Conservation (phyloP, 768 basidiomycete genomes). For the Hypholoma fasciculare region DNA sequence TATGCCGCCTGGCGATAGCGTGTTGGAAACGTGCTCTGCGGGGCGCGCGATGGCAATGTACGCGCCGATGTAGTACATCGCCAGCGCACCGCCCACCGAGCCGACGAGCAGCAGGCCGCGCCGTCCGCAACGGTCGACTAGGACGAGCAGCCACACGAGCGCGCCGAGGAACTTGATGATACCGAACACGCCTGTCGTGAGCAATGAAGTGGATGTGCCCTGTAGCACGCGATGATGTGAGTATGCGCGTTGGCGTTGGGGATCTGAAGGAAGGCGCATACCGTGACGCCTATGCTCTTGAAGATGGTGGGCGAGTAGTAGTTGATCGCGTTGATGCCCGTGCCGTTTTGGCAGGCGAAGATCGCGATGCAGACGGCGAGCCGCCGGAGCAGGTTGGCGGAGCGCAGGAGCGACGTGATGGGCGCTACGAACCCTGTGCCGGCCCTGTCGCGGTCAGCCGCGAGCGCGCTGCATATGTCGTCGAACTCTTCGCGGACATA, state of each 20-base stretch:
- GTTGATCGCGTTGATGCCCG: constrained; percentile 41
- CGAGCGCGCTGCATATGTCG: constrained; percentile 31
- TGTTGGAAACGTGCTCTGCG: constrained; percentile 3
- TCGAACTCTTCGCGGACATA: constrained; percentile 32
- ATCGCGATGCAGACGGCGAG: constrained; percentile 35
- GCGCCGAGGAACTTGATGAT: constrained; percentile 40
- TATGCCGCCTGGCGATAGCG: not conserved
- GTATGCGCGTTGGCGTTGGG: too few species aligned
- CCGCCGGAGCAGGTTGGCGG: constrained; percentile 27
- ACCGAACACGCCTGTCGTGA: constrained; percentile 50
- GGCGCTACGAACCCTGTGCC: constrained; percentile 32
- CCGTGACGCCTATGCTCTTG: constrained; percentile 43
- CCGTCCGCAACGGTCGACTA: constrained; percentile 44
- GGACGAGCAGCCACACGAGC: constrained; percentile 40
- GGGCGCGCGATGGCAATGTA: constrained; percentile 39
- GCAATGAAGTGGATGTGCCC: constrained; percentile 2
- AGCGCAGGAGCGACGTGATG: constrained; percentile 27
- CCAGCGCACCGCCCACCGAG: constrained; percentile 35
- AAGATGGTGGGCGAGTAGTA: constrained; percentile 43
- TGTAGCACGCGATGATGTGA: not conserved
- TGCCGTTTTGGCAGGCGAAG: constrained; percentile 46
- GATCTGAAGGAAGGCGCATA: constrained; percentile 25
- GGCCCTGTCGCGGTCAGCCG: constrained; percentile 28
- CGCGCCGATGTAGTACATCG: constrained; percentile 45
- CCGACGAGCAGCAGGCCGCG: constrained; percentile 40